A percentile compares a stretch with the other conserved stretches of the same genome.
Evolutionary conservation across 805 yeast species (phyloP).

Genomic region (Yamadazyma sp.): DNA sequence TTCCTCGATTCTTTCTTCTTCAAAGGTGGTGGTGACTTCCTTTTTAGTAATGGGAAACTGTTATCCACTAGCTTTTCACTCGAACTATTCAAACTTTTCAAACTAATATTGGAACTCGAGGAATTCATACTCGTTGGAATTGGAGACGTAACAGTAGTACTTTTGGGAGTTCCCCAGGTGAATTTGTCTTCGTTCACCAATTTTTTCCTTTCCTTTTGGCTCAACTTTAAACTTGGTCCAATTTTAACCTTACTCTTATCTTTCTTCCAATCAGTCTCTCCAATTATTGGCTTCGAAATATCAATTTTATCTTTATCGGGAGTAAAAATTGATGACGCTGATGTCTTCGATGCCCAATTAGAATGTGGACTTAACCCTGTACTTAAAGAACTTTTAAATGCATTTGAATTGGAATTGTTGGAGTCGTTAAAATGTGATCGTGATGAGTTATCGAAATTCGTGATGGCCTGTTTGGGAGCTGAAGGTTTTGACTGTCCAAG

Average conservation of each 20-base stretch:
- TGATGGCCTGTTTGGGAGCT: no score
- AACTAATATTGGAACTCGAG: no score
- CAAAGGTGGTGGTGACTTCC: no score
- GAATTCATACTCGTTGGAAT: no score
- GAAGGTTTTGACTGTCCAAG: constrained; percentile 2
- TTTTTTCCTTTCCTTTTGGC: constrained; percentile 60
- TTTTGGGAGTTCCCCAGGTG: constrained; percentile 3
- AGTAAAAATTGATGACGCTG: constrained; percentile 12
- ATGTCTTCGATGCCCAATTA: constrained; percentile 24
- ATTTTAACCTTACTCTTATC: constrained; percentile 28
- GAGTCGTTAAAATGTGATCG: no score
- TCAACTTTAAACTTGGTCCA: constrained; percentile 40
- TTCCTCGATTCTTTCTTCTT: no score
- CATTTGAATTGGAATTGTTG: background rate
- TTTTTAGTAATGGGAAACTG: no score
- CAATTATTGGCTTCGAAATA: background rate
- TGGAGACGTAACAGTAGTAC: no score
- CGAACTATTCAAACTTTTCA: no score
- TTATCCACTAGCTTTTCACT: no score
- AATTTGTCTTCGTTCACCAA: constrained; percentile 18
- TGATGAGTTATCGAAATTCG: no score
- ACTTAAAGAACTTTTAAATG: background rate
- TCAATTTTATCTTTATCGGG: background rate
- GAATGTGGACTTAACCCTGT: constrained; percentile 23
- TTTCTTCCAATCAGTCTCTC: constrained; percentile 10